Evolutionary conservation across 257 asterid species (phyloP), one percentile per base, ranked within the genome.

Genomic region (Solanum microdontum): DNA sequence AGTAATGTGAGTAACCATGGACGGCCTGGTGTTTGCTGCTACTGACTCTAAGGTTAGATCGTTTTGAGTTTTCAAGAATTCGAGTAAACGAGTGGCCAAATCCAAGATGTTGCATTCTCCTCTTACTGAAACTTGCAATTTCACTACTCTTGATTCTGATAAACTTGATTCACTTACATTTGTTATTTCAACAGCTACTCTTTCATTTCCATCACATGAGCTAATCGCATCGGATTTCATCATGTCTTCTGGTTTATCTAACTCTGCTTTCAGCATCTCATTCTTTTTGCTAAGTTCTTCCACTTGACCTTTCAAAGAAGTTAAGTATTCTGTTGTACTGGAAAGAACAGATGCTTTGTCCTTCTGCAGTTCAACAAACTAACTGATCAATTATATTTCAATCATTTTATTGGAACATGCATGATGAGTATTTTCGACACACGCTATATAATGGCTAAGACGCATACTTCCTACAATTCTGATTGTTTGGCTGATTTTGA

Each of bases 301-400:
- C 75, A 87, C 86, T 87, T 87, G 68, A 37, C 23, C 28, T 55
- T 87, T 87, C 34, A 87, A 68, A 40, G 60, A 40, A 37, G 5
- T 40, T 82, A 87, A 43, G 28, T 79, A 66, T 73, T 87, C 89
- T 19, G 87, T 80, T 30, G 89, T 80, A 55, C 32, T 51, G 9
- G 64, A n/a, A 64, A 87, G 89, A 8, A 87, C 89, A 11, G 89
- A 87, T 26, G 83, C 89, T 87, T 87, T 79, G 33, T 87, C 89
- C 70, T 82, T 87, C 89, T 87, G 80, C 69, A 24, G 15, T 10
- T 64, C 13, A 87, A 37, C 4, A 66, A 84, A 84, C 45, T 28
- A 24, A 55, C 9, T 12, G 5, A 58, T 40, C 14, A 40, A 60
- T 24, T 15, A 37, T 21, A 11, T 37, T 36, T 21, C 11, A 36